A percentile compares a stretch with the other conserved stretches of the same genome.
These are phyloP conservation scores for Phialemonium atrogriseum DNA, from an alignment of 2,329 filamentous ascomycete species.

Conservation along the genomic window DNA sequence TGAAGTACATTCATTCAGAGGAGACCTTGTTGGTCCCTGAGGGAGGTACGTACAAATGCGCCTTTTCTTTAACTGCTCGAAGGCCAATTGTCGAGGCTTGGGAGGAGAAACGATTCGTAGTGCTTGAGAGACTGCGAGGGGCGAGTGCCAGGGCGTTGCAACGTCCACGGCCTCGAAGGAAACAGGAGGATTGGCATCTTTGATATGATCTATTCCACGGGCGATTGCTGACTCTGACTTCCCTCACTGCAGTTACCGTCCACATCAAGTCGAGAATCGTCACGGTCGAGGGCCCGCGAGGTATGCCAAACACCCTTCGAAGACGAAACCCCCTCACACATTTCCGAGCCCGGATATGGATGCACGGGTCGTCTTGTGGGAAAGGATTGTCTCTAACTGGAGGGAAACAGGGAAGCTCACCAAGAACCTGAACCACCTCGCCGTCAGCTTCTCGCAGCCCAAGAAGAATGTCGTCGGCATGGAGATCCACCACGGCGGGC, in stretches of 20 bases:
- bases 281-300: constrained; percentile 94
- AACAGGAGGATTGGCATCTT: background rate
- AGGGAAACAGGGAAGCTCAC: constrained; percentile 69
- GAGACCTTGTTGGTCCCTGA: constrained; percentile 94
- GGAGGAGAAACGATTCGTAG: constrained; percentile 2
- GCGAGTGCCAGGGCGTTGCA: constrained; percentile 5
- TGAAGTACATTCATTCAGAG: constrained; percentile 99
- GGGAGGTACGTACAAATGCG: constrained; percentile 65
- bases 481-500: constrained; percentile 95
- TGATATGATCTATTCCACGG: too few species aligned
- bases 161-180: background rate
- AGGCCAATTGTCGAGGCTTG: constrained; percentile 12
- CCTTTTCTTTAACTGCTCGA: too few species aligned
- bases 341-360: background rate
- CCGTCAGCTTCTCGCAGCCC: constrained; percentile 89
- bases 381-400: constrained; percentile 18
- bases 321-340: constrained; percentile 2
- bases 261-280: constrained; percentile 93
- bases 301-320: constrained; percentile 36
- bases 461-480: constrained; percentile 85
- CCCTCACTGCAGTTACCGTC: constrained; percentile 72
- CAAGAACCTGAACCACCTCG: constrained; percentile 94
- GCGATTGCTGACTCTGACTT: constrained; percentile 21
- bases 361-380: background rate
- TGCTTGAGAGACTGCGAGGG: constrained; percentile 2